Conservation (phyloP, 2,329 filamentous ascomycete genomes). For the Lasiodiplodia hormozganensis region DNA sequence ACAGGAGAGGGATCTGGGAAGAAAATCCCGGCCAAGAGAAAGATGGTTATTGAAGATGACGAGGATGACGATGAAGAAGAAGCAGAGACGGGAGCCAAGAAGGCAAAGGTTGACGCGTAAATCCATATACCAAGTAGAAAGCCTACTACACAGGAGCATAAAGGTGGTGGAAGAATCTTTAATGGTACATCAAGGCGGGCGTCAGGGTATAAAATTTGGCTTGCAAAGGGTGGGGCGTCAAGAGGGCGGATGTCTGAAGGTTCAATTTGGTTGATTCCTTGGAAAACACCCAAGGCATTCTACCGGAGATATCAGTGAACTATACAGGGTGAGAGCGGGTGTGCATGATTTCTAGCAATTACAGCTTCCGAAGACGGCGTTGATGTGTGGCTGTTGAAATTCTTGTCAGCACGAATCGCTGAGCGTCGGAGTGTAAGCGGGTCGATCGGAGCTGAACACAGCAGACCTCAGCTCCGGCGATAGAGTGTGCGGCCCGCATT, state of each 20-base stretch:
- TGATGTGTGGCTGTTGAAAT: background rate
- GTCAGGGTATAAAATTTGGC: constrained; percentile 12
- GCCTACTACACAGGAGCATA: too few species aligned
- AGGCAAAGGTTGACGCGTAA: constrained; percentile 8
- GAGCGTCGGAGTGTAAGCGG: constrained; percentile 5
- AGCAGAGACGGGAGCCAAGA: constrained; percentile 30
- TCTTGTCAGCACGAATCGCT: constrained; percentile 10
- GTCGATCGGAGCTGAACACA: constrained; percentile 17
- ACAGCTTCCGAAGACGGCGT: background rate
- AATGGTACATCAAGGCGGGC: constrained; percentile 1
- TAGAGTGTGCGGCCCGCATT: background rate
- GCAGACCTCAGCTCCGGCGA: constrained; percentile 9
- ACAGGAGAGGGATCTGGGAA: constrained; percentile 33
- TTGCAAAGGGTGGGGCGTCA: constrained; percentile 15
- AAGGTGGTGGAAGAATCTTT: background rate
- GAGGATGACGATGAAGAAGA: constrained; percentile 47
- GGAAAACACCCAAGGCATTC: background rate
- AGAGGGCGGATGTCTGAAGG: background rate
- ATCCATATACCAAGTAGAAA: background rate
- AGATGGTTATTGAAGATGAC: constrained; percentile 45
- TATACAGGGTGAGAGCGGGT: background rate
- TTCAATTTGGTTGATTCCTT: background rate
- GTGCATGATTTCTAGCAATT: background rate
- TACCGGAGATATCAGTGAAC: constrained; percentile 11
- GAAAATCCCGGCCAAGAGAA: constrained; percentile 42